phyloP scores from a whole-genome alignment of 1,284 basidiomycete species.

The Dichomitus squalens region DNA sequence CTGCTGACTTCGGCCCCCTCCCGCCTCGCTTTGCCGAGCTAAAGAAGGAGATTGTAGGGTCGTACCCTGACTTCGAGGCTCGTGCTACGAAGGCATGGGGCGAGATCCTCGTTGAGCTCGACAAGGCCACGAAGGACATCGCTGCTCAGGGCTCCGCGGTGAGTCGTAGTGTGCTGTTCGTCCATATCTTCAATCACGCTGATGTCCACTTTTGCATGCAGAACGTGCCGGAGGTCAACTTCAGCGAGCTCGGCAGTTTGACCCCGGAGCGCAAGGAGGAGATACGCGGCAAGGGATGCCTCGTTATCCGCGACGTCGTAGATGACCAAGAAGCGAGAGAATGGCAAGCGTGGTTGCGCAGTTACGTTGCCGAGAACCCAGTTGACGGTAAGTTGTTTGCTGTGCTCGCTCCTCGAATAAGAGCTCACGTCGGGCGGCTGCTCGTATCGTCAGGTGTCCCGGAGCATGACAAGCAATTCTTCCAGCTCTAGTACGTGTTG shows the following conservation, averaged over 20 bases:
- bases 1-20: slow-evolving; percentile 32
- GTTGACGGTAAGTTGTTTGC: slow-evolving; percentile 43
- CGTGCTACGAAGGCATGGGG: slow-evolving; percentile 56
- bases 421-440: not conserved
- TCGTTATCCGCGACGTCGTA: slow-evolving; percentile 67
- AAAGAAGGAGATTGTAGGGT: slow-evolving; percentile 55
- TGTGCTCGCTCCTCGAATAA: not conserved
- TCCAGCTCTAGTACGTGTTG: slow-evolving; percentile 59
- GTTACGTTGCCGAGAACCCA: slow-evolving; percentile 61
- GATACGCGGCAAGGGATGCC: slow-evolving; percentile 58
- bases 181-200: too few species aligned
- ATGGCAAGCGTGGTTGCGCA: slow-evolving; percentile 59
- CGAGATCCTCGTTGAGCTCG: slow-evolving; percentile 55
- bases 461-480: slow-evolving; percentile 67
- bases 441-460: slow-evolving; percentile 48
- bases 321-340: slow-evolving; percentile 51
- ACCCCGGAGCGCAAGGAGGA: slow-evolving; percentile 46
- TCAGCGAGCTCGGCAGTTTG: slow-evolving; percentile 53
- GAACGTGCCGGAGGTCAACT: slow-evolving; percentile 61
- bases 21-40: slow-evolving; percentile 52
- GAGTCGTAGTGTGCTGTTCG: slow-evolving; percentile 26
- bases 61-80: slow-evolving; percentile 53
- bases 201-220: slow-evolving; percentile 22
- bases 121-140: slow-evolving; percentile 46
- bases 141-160: slow-evolving; percentile 52